Base-by-base conservation (phyloP, 129 eudicot genomes). In the Deinandra increscens region DNA sequence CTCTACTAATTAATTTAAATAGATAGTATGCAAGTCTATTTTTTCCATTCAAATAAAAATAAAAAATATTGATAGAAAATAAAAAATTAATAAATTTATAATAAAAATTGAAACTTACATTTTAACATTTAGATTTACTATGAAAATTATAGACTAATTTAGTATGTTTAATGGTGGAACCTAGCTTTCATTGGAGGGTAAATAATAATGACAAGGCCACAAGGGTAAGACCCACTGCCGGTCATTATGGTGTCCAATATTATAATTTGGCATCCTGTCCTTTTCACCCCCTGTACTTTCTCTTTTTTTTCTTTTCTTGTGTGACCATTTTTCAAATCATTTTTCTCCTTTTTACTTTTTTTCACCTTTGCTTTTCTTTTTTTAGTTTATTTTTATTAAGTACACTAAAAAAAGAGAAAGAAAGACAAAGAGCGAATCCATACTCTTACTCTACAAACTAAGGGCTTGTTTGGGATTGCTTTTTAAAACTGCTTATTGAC, bases 211-310 rank as follows among this genome's bases (percentile, higher is more conserved):
- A 50, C 70, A 75, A 22, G 37, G 60, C 31, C 31, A 26, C 31
- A 26, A 26, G 53, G 66, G 69, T 9, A 69, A 63, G 65, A 76
- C 81, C 80, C 70, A 76, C 70, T 45, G 62, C 70, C 51, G 6
- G 56, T 69, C 71, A 77, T 77, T 61, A 77, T 50, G 59, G 38
- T 77, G 58, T 60, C 29, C 81, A 39, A 76, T 29, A 38, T 69
- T 70, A 60, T 51, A 55, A 75, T 48, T 77, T 77, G 76, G 81
- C 60, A 69, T 49, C 66, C n/a, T 69, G 71, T 76, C 81, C 34
- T 38, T 69, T 69, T 69, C 81, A 61, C 58, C 76, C 76, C 75
- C 60, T 61, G 65, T 17, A 39, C 5, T 77, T 65, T 37, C 62
- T 13, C 15, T 33, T 76, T 76, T 68, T 61, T 13, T 46, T 45